Evolutionary conservation across 2,329 filamentous ascomycete genomes (phyloP).

Genomic region (Epicoccum nigrum): DNA sequence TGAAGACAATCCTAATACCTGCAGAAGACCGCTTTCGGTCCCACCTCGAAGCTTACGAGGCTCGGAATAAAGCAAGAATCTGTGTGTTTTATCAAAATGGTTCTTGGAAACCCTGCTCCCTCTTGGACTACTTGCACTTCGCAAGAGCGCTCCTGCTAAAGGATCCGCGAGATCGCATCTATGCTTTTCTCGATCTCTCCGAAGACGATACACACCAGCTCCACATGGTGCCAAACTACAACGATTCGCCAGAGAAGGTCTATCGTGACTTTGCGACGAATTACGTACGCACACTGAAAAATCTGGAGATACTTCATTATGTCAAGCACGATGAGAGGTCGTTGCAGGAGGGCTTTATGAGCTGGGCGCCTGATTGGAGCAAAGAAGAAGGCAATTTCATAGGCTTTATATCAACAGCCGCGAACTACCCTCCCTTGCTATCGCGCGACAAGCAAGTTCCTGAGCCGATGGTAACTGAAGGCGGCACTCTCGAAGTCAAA

Average conservation of each 20-base stretch:
- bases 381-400: too few relatives aligned
- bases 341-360: neutral
- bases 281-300: neutral
- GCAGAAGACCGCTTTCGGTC: neutral
- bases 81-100: neutral
- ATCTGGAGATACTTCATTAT: neutral
- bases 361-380: neutral
- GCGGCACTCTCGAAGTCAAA: neutral
- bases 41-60: neutral
- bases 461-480: neutral
- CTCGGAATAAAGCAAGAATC: neutral
- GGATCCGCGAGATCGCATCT: neutral
- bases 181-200: neutral
- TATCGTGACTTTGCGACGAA: neutral
- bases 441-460: neutral
- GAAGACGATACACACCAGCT: neutral
- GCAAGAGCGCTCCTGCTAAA: neutral
- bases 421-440: neutral
- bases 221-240: neutral
- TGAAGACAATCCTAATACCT: neutral
- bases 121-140: neutral
- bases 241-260: neutral
- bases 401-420: neutral
- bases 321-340: neutral
- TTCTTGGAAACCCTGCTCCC: too few relatives aligned